Conservation (phyloP, 257 asterid species). For the Verbascum thapsus region DNA sequence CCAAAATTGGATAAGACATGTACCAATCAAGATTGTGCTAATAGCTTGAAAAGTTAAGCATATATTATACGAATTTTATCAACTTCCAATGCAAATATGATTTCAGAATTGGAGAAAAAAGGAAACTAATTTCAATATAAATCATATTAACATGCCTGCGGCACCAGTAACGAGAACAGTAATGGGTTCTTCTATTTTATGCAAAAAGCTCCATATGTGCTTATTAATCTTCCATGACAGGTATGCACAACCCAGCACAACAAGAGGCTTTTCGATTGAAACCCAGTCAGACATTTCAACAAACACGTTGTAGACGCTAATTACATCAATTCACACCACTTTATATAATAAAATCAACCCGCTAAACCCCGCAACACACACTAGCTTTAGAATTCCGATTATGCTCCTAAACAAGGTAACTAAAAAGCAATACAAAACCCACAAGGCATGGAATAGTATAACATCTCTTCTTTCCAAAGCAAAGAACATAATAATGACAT, state of each 20-base stretch:
- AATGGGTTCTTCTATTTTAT: slow-evolving; percentile 49
- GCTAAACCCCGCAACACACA: background rate
- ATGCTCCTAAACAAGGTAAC: slow-evolving; percentile 30
- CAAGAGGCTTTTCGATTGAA: slow-evolving; percentile 52
- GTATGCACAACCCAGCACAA: slow-evolving; percentile 58
- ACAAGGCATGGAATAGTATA: slow-evolving; percentile 66
- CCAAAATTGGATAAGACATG: background rate
- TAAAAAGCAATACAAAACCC: slow-evolving; percentile 48
- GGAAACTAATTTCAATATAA: background rate
- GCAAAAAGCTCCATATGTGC: slow-evolving; percentile 52
- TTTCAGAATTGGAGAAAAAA: background rate
- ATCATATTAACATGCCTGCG: slow-evolving; percentile 60
- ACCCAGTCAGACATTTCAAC: slow-evolving; percentile 46
- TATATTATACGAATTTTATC: background rate
- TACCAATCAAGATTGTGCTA: background rate
- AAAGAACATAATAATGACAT: slow-evolving; percentile 45
- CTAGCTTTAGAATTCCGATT: slow-evolving; percentile 6
- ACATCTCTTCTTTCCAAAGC: slow-evolving; percentile 47
- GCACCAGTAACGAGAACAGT: slow-evolving; percentile 81
- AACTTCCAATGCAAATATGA: background rate
- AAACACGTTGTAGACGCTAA: background rate
- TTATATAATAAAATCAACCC: slow-evolving; percentile 1
- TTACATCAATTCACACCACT: slow-evolving; percentile 5
- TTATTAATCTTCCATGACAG: slow-evolving; percentile 68
- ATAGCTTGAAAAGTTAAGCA: background rate